Percentiles rank a stretch among this genome's conserved stretches.
Evolutionary conservation across 352 stramenopile genomes (phyloP).

Genomic region (Globisporangium camurandrum): DNA sequence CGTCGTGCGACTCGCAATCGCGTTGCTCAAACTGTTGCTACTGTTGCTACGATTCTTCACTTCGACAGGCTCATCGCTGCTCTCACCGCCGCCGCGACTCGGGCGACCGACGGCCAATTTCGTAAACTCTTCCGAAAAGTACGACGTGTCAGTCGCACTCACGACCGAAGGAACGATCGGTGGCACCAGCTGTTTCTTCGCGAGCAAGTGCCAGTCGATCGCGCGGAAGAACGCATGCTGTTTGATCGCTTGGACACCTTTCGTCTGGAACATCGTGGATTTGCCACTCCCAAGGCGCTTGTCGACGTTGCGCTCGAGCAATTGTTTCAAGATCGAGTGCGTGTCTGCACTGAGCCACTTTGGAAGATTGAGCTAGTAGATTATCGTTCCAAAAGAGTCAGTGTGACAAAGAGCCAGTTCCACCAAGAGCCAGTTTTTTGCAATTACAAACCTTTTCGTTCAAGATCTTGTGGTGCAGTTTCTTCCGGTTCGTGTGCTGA

Average conservation of each 20-base stretch:
- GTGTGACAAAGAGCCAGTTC: background rate
- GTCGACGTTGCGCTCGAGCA: constrained; percentile 94
- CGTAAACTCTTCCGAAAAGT: constrained; percentile 93
- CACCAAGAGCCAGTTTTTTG: constrained; percentile 2
- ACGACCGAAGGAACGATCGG: constrained; percentile 86
- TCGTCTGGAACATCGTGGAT: constrained; percentile 97
- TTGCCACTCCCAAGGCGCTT: constrained; percentile 92
- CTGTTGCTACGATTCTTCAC: too few relatives aligned
- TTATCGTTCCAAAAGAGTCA: background rate
- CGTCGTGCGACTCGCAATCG: too few relatives aligned
- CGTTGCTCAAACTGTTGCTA: too few relatives aligned
- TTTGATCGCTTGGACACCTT: constrained; percentile 95
- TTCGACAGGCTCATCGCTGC: too few relatives aligned
- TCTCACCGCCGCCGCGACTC: constrained; percentile 44
- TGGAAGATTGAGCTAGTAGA: constrained; percentile 43
- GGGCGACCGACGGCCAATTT: constrained; percentile 45
- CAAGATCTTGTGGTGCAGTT: constrained; percentile 83
- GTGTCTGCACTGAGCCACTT: constrained; percentile 81
- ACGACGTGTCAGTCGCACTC: constrained; percentile 86
- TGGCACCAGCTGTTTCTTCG: constrained; percentile 86
- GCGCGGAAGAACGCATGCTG: constrained; percentile 91
- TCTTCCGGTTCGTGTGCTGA: constrained; percentile 78
- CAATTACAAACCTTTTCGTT: constrained; percentile 63
- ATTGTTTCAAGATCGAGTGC: constrained; percentile 93
- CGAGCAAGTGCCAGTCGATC: constrained; percentile 93